Evolutionary conservation across 768 basidiomycete species (phyloP), one percentile per base, ranked within the genome.

Genomic region (Gloeostereum incarnatum): DNA sequence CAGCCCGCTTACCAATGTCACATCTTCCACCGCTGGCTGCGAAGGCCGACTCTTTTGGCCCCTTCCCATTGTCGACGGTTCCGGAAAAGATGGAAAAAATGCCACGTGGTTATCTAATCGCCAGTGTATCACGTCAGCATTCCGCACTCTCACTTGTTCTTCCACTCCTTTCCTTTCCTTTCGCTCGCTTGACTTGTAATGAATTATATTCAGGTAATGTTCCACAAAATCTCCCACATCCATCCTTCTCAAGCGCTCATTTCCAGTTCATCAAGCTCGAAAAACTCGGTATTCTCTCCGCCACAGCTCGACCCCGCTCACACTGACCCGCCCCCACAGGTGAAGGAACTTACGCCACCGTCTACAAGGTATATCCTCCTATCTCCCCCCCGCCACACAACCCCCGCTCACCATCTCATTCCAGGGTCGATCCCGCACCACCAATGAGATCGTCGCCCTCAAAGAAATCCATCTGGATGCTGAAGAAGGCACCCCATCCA

Each of bases 381-480:
- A 16, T 19, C n/a, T n/a, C n/a, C n/a, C n/a, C n/a, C n/a, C n/a
- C n/a, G n/a, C n/a, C n/a, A n/a, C n/a, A n/a, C n/a, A n/a, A n/a
- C n/a, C n/a, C n/a, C n/a, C n/a, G n/a, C n/a, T n/a, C n/a, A 13
- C 23, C 16, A 31, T 19, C 42, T 27, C 14, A 22, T 25, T 13
- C 17, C 39, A 91, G 88, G 96, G 96, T 11, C 82, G 94, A 45
- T 96, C 92, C 16, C 71, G 93, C 44, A 91, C 91, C 22, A 98
- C 93, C n/a, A 96, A 96, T 51, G 96, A 98, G 60, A 90, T 96
- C 37, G 96, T 99, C 13, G 96, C 96, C 9, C 61, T 99, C 40
- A 99, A 99, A 60, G 96, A 99, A 66, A 99, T 99, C 47, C 93
- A 98, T 54, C 84, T 99, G 43, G 96, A 99, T 66, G 88, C 96